Percentiles rank a stretch among this genome's conserved stretches.
These are phyloP conservation scores for Hirschioporus abietinus DNA, from an alignment of 768 basidiomycete species.

Conservation along the genomic window DNA sequence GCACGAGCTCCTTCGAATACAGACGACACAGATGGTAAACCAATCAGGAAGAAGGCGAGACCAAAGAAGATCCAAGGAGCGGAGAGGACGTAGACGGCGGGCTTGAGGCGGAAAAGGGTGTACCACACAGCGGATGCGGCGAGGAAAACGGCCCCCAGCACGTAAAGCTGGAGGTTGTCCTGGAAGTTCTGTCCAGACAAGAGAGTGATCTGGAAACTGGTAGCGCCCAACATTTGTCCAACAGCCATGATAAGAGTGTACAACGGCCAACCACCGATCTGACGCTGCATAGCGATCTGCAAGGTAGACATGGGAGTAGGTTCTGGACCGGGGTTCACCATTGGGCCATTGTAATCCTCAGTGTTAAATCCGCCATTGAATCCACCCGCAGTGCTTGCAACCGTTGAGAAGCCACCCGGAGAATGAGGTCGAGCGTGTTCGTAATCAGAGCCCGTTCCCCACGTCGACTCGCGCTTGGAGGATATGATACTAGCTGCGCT, in stretches of 20 bases:
- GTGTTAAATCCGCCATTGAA: conserved; percentile 36
- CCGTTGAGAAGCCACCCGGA: conserved; percentile 2
- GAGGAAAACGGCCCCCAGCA: conserved; percentile 85
- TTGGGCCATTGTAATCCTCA: conserved; percentile 39
- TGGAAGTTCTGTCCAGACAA: conserved; percentile 84
- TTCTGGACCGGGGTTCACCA: conserved; percentile 38
- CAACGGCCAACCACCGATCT: conserved; percentile 82
- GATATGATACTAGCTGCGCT: conserved; percentile 77
- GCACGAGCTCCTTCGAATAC: conserved; percentile 56
- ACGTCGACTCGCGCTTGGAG: conserved; percentile 74
- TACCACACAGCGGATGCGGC: conserved; percentile 88
- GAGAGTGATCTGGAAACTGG: conserved; percentile 92
- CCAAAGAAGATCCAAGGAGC: conserved; percentile 90
- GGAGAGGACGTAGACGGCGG: conserved; percentile 82
- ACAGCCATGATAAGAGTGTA: conserved; percentile 86
- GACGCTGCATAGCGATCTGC: conserved; percentile 78
- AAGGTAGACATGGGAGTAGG: conserved; percentile 74
- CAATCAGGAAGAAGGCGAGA: conserved; percentile 87
- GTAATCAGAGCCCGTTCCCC: conserved; percentile 60
- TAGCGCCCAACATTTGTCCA: conserved; percentile 88
- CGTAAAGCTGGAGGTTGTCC: conserved; percentile 76
- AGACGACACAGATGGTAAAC: conserved; percentile 68
- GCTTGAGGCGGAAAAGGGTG: conserved; percentile 79
- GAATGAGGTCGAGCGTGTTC: conserved; percentile 59
- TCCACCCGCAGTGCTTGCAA: not conserved